These are phyloP conservation scores for Coemansia sp. DNA, from an alignment of 192 early-diverging fungal species.

Conservation along the genomic window DNA sequence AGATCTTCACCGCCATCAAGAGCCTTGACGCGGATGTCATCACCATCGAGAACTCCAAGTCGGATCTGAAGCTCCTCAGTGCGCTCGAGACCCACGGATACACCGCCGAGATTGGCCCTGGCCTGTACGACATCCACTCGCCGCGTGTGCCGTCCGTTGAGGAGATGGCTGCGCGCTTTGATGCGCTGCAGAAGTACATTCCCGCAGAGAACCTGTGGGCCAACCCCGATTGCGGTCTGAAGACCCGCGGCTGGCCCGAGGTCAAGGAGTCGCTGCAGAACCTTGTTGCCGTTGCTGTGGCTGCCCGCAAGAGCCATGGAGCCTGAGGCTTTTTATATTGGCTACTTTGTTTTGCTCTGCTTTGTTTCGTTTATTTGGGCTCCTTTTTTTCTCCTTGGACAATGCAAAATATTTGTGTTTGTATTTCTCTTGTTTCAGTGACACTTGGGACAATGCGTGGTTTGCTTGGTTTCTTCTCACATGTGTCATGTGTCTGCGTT, in stretches of 20 bases:
- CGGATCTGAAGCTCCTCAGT: constrained; percentile 90
- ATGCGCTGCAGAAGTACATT: constrained; percentile 84
- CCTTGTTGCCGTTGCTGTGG: constrained; percentile 78
- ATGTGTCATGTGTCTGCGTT: no score
- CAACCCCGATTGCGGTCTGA: constrained; percentile 98
- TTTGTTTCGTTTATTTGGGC: neutral
- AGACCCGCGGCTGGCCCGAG: constrained; percentile 96
- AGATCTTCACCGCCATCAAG: constrained; percentile 93
- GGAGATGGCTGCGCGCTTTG: constrained; percentile 86
- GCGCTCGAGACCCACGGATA: constrained; percentile 86
- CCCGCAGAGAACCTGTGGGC: constrained; percentile 82
- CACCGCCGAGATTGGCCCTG: constrained; percentile 90
- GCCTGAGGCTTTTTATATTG: neutral
- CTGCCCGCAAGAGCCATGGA: constrained; percentile 55
- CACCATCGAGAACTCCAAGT: constrained; percentile 98
- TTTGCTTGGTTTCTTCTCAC: no score
- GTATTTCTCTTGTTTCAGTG: no score
- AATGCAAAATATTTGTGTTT: no score
- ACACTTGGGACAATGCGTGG: no score
- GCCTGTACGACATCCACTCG: constrained; percentile 98
- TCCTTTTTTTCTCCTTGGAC: neutral
- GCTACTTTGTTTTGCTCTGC: neutral
- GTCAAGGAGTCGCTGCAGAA: constrained; percentile 83
- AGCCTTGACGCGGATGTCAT: constrained; percentile 94
- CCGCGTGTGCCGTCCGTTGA: constrained; percentile 87